Percentiles rank a stretch among this genome's conserved stretches.
phyloP scores from a whole-genome alignment of 306 rosid genomes.

The Vicia villosa region DNA sequence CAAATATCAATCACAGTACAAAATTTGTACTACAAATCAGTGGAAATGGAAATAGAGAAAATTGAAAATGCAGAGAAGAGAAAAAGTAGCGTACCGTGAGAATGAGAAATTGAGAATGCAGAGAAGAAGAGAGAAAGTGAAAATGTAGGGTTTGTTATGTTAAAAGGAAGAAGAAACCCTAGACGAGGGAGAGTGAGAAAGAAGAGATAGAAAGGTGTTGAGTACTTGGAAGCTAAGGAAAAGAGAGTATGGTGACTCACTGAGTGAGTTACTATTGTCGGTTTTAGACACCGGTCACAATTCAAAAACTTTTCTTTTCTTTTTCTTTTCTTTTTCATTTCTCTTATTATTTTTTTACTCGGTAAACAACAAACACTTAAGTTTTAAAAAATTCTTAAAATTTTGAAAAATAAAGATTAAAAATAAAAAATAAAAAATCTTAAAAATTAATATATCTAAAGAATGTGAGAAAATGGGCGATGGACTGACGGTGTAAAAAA shows the following conservation, averaged over 20 bases:
- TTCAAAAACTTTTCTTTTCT: neutral
- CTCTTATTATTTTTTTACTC: neutral
- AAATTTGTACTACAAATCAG: no score
- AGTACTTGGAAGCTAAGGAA: conserved; percentile 9
- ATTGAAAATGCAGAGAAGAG: neutral
- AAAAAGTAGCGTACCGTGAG: neutral
- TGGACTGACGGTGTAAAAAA: no score
- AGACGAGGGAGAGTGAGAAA: conserved; percentile 14
- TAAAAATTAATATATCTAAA: no score
- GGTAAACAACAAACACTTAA: no score
- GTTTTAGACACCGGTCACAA: neutral
- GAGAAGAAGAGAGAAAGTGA: neutral
- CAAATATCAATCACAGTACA: neutral
- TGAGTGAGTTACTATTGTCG: neutral
- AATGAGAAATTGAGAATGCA: neutral
- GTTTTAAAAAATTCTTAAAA: no score
- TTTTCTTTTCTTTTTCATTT: neutral
- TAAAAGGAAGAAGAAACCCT: conserved; percentile 49
- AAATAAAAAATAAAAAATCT: no score
- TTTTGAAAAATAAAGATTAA: no score
- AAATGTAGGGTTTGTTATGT: neutral
- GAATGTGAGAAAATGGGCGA: no score
- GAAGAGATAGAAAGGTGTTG: no score
- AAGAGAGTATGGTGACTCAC: neutral
- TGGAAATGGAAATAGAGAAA: neutral